Conservation (phyloP, 2,329 filamentous ascomycete genomes). For the Fonsecaea pugnacius region DNA sequence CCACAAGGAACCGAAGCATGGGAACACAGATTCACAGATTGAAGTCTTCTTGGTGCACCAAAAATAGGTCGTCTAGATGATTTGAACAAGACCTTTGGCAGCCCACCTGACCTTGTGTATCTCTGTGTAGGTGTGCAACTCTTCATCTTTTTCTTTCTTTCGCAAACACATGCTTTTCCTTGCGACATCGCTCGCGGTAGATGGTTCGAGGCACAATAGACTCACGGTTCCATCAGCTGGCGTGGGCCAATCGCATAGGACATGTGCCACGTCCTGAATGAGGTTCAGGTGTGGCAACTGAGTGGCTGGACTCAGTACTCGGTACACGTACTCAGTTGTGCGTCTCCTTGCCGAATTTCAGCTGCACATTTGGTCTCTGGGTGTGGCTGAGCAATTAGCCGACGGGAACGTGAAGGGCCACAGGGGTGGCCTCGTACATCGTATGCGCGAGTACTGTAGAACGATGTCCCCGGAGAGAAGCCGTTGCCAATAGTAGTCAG, state of each 20-base stretch:
- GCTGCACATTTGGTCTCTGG: constrained; percentile 1
- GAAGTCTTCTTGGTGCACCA: too few relatives aligned
- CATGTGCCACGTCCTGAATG: neutral
- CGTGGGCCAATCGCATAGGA: neutral
- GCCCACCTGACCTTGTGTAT: too few relatives aligned
- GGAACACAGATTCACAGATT: too few relatives aligned
- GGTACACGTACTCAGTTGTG: neutral
- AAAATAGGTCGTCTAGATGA: too few relatives aligned
- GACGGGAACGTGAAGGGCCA: neutral
- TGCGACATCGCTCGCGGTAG: neutral
- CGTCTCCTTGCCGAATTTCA: constrained; percentile 11
- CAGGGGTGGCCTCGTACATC: too few relatives aligned
- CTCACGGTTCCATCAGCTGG: neutral
- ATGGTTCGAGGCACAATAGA: neutral
- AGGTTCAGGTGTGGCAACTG: neutral
- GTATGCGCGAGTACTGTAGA: neutral
- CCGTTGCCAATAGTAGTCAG: neutral
- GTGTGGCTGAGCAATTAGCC: constrained; percentile 3
- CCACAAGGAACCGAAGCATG: too few relatives aligned
- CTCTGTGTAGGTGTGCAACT: too few relatives aligned
- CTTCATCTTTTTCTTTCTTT: too few relatives aligned
- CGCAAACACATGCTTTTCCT: neutral
- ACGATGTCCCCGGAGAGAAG: neutral
- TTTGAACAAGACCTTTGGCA: too few relatives aligned
- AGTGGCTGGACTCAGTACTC: neutral